Base-by-base conservation (phyloP, 306 rosid genomes). In the Myrica gale region DNA sequence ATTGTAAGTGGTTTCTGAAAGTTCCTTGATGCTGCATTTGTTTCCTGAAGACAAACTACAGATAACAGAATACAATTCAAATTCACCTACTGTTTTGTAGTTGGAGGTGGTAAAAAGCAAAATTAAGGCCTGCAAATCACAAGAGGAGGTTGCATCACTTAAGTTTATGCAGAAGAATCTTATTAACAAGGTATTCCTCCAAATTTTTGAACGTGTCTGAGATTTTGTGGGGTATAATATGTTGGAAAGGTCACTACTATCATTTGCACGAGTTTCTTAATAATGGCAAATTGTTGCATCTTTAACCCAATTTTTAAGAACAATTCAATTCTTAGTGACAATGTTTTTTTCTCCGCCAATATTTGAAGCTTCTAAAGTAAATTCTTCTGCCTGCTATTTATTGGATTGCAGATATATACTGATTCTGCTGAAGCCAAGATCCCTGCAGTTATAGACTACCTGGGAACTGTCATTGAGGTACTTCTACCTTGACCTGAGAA, bases 391-490 rank as follows among this genome's bases (percentile, higher is more conserved):
- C 21, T 65, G 26, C 50, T 57, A 26, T 55, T 79, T 74, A 54
- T 74, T 82, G 45, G 75, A 67, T 76, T 84, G 67, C 89, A 94
- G 98, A 87, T 95, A 75, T 95, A 89, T 83, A 92, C 87, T 5
- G 96, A 90, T 68, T 92, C 98, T 77, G 98, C 98, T 17, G 96
- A 85, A 87, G 98, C 96, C 75, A 95, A 95, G 88, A 92, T 92
- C 81, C 98, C 96, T 5, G 89, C 97, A 51, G 97, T 92, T 84
- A 81, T 92, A 83, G 96, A 92, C 79, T 95, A 95, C 86, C 76
- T 95, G 75, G 96, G 87, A 79, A 95, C 98, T 78, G 91, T 90
- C 54, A 83, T 92, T 61, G 98, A 92, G 98, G 98, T 94, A 90
- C 52, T 71, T 66, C 48, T 47, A 53, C 69, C 20, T 62, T 68